A percentile compares a stretch with the other conserved stretches of the same genome.
phyloP scores from a whole-genome alignment of 495 filamentous ascomycete genomes.

The Aspergillus funiculosus region DNA sequence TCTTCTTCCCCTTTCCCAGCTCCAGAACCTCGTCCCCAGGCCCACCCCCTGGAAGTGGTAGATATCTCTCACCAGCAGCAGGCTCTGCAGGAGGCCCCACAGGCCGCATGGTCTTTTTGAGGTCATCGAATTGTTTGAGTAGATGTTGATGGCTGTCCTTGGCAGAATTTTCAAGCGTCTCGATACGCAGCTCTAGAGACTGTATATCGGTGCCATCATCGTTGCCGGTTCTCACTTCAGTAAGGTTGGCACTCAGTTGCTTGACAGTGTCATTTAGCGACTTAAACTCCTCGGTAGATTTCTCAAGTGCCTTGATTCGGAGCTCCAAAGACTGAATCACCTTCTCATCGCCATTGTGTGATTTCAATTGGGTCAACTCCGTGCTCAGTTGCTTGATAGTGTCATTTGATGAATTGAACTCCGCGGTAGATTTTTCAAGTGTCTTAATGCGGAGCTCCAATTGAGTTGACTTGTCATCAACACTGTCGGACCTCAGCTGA shows the following conservation, averaged over 20 bases:
- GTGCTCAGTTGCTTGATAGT: not conserved
- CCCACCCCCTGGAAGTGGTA: no score
- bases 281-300: no score
- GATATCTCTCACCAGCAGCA: no score
- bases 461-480: not conserved
- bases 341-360: not conserved
- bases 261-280: conserved; percentile 12
- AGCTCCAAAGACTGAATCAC: not conserved
- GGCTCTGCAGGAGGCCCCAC: not conserved
- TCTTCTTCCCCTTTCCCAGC: conserved; percentile 9
- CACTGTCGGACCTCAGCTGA: not conserved
- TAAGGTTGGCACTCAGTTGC: not conserved
- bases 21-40: no score
- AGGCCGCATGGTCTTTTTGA: not conserved
- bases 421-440: conserved; percentile 1
- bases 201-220: not conserved
- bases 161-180: conserved; percentile 1
- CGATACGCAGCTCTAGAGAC: not conserved
- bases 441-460: conserved; percentile 1
- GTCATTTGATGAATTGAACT: not conserved
- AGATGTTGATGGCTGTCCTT: conserved; percentile 5
- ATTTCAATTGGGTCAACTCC: not conserved
- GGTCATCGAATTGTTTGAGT: not conserved
- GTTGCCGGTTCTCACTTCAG: conserved; percentile 1
- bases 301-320: conserved; percentile 1